Evolutionary conservation across 495 filamentous ascomycete species (phyloP), one percentile per base, ranked within the genome.

Genomic region (Pyrenula aspistea): DNA sequence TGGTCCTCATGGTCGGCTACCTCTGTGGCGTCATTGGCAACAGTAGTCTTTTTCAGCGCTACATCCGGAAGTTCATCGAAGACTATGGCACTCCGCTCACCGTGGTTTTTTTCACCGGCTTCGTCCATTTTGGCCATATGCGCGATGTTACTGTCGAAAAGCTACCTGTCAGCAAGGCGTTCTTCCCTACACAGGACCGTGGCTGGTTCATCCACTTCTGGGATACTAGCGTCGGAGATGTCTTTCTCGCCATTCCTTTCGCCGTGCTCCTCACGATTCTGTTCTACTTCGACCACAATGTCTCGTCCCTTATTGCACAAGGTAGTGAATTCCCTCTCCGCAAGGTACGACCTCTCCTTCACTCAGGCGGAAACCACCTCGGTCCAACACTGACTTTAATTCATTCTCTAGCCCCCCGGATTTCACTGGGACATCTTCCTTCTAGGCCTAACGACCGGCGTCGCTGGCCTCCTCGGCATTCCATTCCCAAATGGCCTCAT

Each of bases 351-450:
- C 15, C 4, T 42, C 31, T 42, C 4, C 31, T 42, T 42, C 31
- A 4, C 31, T n/a, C n/a, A n/a, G n/a, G n/a, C n/a, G n/a, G n/a
- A 42, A 8, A 42, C 31, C 4, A 15, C 31, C 31, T 42, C 31
- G 15, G 31, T 15, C 15, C 31, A 15, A 8, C 31, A 42, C 31
- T 42, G 15, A 42, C 15, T 42, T 42, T 15, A 42, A 42, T 42
- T 15, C n/a, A n/a, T n/a, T n/a, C n/a, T n/a, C n/a, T 15, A 42
- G 62, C 92, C 92, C 3, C 89, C 90, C 25, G 91, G 91, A 10
- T 96, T 96, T 67, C 91, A 96, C 74, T 96, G 91, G 91, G 91
- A 96, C 62, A 66, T 96, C 53, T 96, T 93, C 77, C 82, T 96
- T 24, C 83, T 96, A 1, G 92, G 92, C 12, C 72, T 90, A 12